Evolutionary conservation across 768 basidiomycete genomes (phyloP), one percentile per base, ranked within the genome.

Genomic region (Trametes gibbosa): DNA sequence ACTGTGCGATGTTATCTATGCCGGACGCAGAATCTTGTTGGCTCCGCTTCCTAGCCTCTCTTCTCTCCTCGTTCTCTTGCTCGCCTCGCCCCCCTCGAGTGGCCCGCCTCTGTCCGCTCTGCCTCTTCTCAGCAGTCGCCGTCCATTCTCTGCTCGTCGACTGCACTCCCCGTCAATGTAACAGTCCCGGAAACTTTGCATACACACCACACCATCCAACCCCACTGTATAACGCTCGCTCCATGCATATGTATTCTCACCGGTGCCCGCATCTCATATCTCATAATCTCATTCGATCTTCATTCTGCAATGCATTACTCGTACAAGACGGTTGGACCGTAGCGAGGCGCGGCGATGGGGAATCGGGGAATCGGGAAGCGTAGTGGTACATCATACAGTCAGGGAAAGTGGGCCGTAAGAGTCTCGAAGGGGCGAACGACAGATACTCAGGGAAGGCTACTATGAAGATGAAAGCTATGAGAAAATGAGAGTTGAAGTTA

Each of bases 101-200:
- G 29, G 29, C 5, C 29, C 29, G 29, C 29, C 10, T 19, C 17
- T n/a, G 14, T 16, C 25, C 27, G 14, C 17, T 24, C 32, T 24
- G 43, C 35, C 29, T 32, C 23, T n/a, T 49, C 13, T 40, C 21
- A 24, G 45, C 37, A 27, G 52, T 19, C 29, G 41, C 23, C 23
- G 23, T 25, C 1, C 21, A 47, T 19, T 47, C 17, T 53, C 34
- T 25, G 39, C n/a, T 59, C 34, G 53, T 24, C n/a, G n/a, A n/a
- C n/a, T n/a, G n/a, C n/a, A n/a, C n/a, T n/a, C n/a, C 23, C 56
- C n/a, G 42, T 19, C 51, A 62, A 53, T 57, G 54, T 62, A 62
- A 46, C 47, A 37, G 10, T 35, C 19, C 24, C 39, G 39, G 23
- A 39, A 13, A 17, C 34, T 19, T 53, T 40, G 40, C 52, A 45